Conservation (phyloP, 495 filamentous ascomycete species). For the Lophiostoma macrostomum region DNA sequence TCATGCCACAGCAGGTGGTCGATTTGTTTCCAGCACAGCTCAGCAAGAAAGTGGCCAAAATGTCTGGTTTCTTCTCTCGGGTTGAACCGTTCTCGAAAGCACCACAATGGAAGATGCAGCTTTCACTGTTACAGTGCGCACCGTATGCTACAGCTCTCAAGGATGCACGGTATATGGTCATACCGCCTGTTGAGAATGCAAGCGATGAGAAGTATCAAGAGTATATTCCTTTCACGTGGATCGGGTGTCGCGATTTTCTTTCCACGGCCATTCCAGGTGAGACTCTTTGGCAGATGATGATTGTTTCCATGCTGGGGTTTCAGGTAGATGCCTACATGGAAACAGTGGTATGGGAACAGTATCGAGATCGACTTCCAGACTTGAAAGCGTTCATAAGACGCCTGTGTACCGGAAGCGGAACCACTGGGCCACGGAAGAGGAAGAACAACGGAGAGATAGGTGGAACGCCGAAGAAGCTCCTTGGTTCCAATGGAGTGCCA, state of each 20-base stretch:
- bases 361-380: slow-evolving; percentile 6
- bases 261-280: slow-evolving; percentile 15
- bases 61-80: slow-evolving; percentile 19
- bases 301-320: slow-evolving; percentile 27
- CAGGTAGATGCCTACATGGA: slow-evolving; percentile 30
- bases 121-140: slow-evolving; percentile 18
- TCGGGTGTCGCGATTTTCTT: slow-evolving; percentile 20
- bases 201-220: slow-evolving; percentile 28
- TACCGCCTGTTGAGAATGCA: slow-evolving; percentile 16
- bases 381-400: slow-evolving; percentile 17
- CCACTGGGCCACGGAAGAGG: slow-evolving; percentile 3
- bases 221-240: slow-evolving; percentile 30
- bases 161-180: slow-evolving; percentile 11
- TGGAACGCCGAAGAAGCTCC: slow-evolving; percentile 3
- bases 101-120: slow-evolving; percentile 16
- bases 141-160: slow-evolving; percentile 13
- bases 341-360: slow-evolving; percentile 21
- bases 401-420: slow-evolving; percentile 10
- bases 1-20: slow-evolving; percentile 4
- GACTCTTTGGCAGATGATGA: slow-evolving; percentile 27
- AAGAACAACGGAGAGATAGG: not conserved
- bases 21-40: slow-evolving; percentile 13
- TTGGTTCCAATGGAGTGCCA: not conserved
- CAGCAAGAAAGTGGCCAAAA: slow-evolving; percentile 18
- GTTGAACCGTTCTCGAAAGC: slow-evolving; percentile 12